Conservation (phyloP, 73 alveolate genomes). For the Breviolum minutum region DNA sequence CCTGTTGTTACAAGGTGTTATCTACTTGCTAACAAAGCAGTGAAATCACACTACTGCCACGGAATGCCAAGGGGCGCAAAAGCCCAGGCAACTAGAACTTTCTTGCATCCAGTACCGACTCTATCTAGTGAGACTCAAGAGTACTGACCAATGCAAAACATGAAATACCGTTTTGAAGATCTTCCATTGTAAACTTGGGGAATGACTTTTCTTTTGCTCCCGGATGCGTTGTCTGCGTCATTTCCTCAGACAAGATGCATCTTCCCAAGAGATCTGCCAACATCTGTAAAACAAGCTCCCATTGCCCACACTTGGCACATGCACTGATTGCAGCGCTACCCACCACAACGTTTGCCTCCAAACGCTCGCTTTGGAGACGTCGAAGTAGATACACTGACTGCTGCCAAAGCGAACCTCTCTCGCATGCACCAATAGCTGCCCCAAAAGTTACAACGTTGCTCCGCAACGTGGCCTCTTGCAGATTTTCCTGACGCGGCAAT, state of each 20-base stretch:
- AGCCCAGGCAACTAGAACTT: too few relatives aligned
- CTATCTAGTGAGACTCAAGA: too few relatives aligned
- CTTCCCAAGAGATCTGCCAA: background rate
- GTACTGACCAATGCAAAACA: too few relatives aligned
- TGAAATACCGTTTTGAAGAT: too few relatives aligned
- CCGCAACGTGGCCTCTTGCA: background rate
- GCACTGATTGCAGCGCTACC: slow-evolving; percentile 24
- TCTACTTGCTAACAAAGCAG: too few relatives aligned
- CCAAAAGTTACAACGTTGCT: slow-evolving; percentile 29
- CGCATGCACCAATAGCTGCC: slow-evolving; percentile 34
- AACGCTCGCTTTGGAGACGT: background rate
- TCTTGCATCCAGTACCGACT: too few relatives aligned
- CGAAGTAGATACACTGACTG: background rate
- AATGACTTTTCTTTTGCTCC: too few relatives aligned
- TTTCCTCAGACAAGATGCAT: background rate
- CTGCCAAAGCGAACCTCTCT: slow-evolving; percentile 28
- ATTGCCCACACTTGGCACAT: slow-evolving; percentile 48
- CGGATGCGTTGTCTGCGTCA: background rate
- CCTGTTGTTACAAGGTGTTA: too few relatives aligned
- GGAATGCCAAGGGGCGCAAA: too few relatives aligned
- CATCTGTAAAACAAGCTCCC: slow-evolving; percentile 38
- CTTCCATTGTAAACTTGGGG: too few relatives aligned
- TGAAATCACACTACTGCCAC: too few relatives aligned
- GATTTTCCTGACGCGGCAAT: background rate
- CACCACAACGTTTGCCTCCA: slow-evolving; percentile 13